These are phyloP conservation scores for Porodaedalea pini DNA, from an alignment of 1,284 basidiomycete species.

Conservation along the genomic window DNA sequence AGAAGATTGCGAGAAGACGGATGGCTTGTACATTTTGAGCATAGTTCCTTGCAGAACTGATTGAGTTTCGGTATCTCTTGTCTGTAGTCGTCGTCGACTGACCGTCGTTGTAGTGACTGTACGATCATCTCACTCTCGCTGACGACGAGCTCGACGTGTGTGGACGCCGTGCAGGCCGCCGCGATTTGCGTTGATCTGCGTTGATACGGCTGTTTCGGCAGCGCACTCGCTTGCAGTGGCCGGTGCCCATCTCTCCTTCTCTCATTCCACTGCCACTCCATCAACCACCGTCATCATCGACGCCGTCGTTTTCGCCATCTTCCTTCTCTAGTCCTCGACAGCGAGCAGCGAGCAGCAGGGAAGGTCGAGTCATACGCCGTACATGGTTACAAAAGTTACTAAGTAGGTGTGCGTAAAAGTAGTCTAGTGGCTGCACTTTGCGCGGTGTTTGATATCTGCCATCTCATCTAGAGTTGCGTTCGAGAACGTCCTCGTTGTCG, in stretches of 20 bases:
- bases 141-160: neutral
- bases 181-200: neutral
- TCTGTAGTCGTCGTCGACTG: neutral
- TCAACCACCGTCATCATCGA: neutral
- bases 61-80: conserved; percentile 3
- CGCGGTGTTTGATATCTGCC: too few species aligned
- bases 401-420: too few species aligned
- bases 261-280: conserved; percentile 1
- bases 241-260: conserved; percentile 5
- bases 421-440: too few species aligned
- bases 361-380: too few species aligned
- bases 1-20: too few species aligned
- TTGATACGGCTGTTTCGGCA: too few species aligned
- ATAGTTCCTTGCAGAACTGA: neutral
- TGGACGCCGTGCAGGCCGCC: neutral
- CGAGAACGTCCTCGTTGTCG: neutral
- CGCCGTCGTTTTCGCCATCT: neutral
- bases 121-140: neutral
- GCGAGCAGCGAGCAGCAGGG: too few species aligned
- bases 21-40: neutral
- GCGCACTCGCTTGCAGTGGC: too few species aligned
- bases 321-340: neutral
- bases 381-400: too few species aligned
- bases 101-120: neutral
- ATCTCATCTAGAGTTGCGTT: too few species aligned